Conservation (phyloP, 306 rosid species). For the Lathyrus tuberosus region DNA sequence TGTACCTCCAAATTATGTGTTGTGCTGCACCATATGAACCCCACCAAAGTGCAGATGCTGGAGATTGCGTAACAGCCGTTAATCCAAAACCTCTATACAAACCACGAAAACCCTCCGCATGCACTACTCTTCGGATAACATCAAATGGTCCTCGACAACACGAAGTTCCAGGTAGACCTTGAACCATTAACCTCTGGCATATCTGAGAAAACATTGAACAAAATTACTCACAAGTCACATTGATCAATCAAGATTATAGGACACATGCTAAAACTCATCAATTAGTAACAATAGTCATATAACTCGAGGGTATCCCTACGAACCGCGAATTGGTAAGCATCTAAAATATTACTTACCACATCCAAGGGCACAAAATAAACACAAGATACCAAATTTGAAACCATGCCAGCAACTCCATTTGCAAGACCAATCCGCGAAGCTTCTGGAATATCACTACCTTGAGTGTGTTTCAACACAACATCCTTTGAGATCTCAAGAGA, state of each 20-base stretch:
- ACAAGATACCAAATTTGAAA: slow-evolving; percentile 73
- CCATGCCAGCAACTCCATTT: slow-evolving; percentile 77
- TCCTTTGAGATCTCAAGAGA: slow-evolving; percentile 83
- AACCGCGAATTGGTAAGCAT: background rate
- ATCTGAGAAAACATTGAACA: slow-evolving; percentile 44
- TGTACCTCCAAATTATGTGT: slow-evolving; percentile 84
- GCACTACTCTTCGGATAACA: slow-evolving; percentile 55
- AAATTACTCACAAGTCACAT: background rate
- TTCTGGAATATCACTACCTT: slow-evolving; percentile 52
- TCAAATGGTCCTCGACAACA: slow-evolving; percentile 65
- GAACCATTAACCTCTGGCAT: slow-evolving; percentile 90
- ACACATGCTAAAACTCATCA: background rate
- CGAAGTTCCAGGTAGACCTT: slow-evolving; percentile 82
- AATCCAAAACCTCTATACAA: slow-evolving; percentile 83
- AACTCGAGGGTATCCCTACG: no score
- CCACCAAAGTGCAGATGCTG: slow-evolving; percentile 98
- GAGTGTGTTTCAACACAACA: slow-evolving; percentile 60
- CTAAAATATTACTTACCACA: slow-evolving; percentile 56
- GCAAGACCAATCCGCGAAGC: slow-evolving; percentile 75
- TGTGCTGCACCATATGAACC: slow-evolving; percentile 89
- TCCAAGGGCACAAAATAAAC: slow-evolving; percentile 83
- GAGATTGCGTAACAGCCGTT: slow-evolving; percentile 71
- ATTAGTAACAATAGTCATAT: no score
- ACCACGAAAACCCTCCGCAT: slow-evolving; percentile 81
- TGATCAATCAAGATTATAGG: background rate